Conservation (phyloP, 192 early-diverging fungal genomes). For the Entomortierella parvispora region DNA sequence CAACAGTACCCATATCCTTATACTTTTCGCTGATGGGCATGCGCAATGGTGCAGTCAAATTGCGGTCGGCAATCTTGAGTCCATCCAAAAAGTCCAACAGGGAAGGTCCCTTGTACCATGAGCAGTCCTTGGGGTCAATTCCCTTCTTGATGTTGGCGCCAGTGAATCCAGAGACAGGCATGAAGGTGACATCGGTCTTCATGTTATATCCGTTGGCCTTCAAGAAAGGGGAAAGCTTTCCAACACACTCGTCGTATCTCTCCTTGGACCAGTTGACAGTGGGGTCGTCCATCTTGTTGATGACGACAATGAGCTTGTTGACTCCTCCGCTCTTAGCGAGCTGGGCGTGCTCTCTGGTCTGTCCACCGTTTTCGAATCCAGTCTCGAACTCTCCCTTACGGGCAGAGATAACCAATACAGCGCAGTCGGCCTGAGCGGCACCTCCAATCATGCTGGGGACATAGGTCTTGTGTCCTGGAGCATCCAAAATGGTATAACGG, state of each 20-base stretch:
- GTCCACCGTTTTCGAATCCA: constrained; percentile 97
- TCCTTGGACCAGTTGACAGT: constrained; percentile 93
- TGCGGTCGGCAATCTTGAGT: constrained; percentile 82
- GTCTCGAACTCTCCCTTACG: constrained; percentile 99
- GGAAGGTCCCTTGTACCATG: constrained; percentile 83
- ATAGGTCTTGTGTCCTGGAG: constrained; percentile 97
- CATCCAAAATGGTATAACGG: constrained; percentile 97
- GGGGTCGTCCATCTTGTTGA: constrained; percentile 99
- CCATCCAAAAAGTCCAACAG: constrained; percentile 87
- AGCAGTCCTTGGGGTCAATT: constrained; percentile 63
- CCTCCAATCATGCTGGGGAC: constrained; percentile 96
- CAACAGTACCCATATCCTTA: constrained; percentile 96
- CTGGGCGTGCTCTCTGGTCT: constrained; percentile 96
- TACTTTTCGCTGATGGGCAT: constrained; percentile 94
- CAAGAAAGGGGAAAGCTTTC: constrained; percentile 88
- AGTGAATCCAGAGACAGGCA: constrained; percentile 95
- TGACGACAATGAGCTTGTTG: constrained; percentile 86
- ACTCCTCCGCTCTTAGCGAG: constrained; percentile 95
- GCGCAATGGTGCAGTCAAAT: constrained; percentile 86
- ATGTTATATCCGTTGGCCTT: constrained; percentile 86
- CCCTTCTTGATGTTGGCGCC: constrained; percentile 95
- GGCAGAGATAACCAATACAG: constrained; percentile 91
- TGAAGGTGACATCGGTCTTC: constrained; percentile 76
- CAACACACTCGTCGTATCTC: constrained; percentile 87
- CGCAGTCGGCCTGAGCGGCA: constrained; percentile 96